These are phyloP conservation scores for Platanus orientalis DNA, from an alignment of 164 flowering plant species.

Conservation along the genomic window DNA sequence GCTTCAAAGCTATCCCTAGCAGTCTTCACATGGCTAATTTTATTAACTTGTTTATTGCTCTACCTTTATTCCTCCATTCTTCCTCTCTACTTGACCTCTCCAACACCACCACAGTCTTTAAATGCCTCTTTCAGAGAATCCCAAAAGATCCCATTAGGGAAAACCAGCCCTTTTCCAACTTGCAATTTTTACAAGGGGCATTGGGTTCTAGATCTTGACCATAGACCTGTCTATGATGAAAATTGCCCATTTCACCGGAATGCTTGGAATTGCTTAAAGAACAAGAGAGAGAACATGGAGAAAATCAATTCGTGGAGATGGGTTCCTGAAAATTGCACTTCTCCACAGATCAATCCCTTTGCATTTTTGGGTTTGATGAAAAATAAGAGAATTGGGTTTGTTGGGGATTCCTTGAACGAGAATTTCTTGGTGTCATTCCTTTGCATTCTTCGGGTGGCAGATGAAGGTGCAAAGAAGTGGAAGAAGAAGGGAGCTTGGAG, in stretches of 20 bases:
- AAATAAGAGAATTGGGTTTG: constrained; percentile 71
- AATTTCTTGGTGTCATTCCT: constrained; percentile 64
- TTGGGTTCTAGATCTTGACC: constrained; percentile 50
- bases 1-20: constrained; percentile 31
- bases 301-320: constrained; percentile 82
- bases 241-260: constrained; percentile 84
- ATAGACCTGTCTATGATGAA: constrained; percentile 50
- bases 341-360: constrained; percentile 48
- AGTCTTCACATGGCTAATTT: constrained; percentile 38
- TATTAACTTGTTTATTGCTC: constrained; percentile 37
- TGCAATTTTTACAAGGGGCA: constrained; percentile 69
- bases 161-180: constrained; percentile 6
- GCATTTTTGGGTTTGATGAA: constrained; percentile 59
- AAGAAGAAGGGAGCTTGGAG: no score
- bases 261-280: constrained; percentile 86
- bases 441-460: constrained; percentile 54
- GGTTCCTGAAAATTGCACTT: constrained; percentile 58
- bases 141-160: neutral
- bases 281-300: constrained; percentile 71
- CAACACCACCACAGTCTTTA: constrained; percentile 9
- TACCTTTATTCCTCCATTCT: constrained; percentile 49
- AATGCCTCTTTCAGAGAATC: constrained; percentile 5
- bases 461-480: no score
- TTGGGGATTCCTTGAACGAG: no score
- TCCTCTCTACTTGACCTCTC: constrained; percentile 23